Evolutionary conservation across 2,329 filamentous ascomycete genomes (phyloP).

Genomic region (Pseudogymnoascus sp.): DNA sequence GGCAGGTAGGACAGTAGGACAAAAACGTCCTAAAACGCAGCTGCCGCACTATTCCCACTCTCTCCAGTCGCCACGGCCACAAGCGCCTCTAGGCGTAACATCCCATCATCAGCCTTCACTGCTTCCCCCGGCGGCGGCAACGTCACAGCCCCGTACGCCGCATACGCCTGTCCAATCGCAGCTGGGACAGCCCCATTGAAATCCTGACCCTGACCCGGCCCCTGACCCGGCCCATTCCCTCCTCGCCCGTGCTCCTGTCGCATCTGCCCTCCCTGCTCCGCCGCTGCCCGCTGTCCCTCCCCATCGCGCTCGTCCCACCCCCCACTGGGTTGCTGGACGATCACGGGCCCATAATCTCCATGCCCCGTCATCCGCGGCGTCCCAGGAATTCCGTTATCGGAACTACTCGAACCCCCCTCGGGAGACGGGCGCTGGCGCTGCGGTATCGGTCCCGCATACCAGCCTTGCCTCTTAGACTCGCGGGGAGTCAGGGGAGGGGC

Average conservation of each 20-base stretch:
- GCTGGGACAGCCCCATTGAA: background rate
- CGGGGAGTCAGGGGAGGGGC: slow-evolving; percentile 49
- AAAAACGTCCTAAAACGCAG: slow-evolving; percentile 19
- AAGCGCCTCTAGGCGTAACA: slow-evolving; percentile 50
- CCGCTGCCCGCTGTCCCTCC: background rate
- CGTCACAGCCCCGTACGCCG: background rate
- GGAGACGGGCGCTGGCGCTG: slow-evolving; percentile 41
- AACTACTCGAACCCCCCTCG: slow-evolving; percentile 43
- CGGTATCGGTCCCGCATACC: slow-evolving; percentile 51
- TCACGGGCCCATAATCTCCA: background rate
- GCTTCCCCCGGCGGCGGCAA: background rate
- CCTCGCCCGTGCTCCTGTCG: background rate
- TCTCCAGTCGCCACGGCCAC: slow-evolving; percentile 58
- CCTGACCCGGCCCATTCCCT: background rate
- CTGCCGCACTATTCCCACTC: slow-evolving; percentile 30
- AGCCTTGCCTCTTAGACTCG: slow-evolving; percentile 58
- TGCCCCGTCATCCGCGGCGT: slow-evolving; percentile 31
- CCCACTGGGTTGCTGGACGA: background rate
- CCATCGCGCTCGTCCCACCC: background rate
- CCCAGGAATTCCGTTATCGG: slow-evolving; percentile 44
- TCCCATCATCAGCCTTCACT: slow-evolving; percentile 32
- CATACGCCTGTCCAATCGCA: background rate
- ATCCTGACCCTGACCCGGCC: background rate
- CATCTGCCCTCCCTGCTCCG: background rate
- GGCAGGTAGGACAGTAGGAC: background rate